These are phyloP conservation scores for Ascochyta koolunga DNA, from an alignment of 2,329 filamentous ascomycete genomes.

Conservation along the genomic window DNA sequence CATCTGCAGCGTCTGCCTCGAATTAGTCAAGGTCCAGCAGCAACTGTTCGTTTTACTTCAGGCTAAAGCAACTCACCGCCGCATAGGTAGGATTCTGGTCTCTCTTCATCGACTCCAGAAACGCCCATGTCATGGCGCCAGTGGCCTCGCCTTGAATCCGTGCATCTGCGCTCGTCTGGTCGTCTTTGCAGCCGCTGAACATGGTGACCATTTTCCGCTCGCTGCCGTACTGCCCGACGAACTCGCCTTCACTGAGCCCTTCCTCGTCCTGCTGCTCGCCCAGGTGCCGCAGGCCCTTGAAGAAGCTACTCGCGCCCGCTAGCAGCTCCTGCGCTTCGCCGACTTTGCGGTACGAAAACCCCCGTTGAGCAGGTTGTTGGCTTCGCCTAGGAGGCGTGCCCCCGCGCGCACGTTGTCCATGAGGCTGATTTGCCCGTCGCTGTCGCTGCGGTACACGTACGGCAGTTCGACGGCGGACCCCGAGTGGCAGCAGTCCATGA, in stretches of 20 bases:
- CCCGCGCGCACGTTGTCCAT: constrained; percentile 63
- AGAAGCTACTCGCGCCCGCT: constrained; percentile 61
- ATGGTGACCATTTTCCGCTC: constrained; percentile 58
- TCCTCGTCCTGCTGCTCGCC: constrained; percentile 55
- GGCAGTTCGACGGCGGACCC: constrained; percentile 65
- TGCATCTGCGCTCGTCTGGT: constrained; percentile 59
- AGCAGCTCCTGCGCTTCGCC: constrained; percentile 60
- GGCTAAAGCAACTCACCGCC: constrained; percentile 36
- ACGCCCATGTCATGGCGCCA: constrained; percentile 58
- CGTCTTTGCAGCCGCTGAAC: constrained; percentile 59
- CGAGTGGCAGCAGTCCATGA: constrained; percentile 68
- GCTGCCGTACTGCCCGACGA: constrained; percentile 53
- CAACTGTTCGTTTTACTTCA: too few relatives aligned
- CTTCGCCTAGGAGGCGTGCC: constrained; percentile 57
- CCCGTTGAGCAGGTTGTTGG: constrained; percentile 58
- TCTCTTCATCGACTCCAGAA: constrained; percentile 53
- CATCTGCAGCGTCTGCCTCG: constrained; percentile 43
- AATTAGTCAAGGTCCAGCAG: background rate
- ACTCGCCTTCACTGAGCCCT: constrained; percentile 43
- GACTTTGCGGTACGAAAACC: constrained; percentile 57
- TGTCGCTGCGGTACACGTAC: constrained; percentile 63
- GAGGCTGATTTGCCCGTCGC: constrained; percentile 61
- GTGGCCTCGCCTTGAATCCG: constrained; percentile 52
- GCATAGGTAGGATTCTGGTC: constrained; percentile 48
- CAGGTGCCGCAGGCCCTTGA: constrained; percentile 58